Percentiles rank a stretch among this genome's conserved stretches.
These are phyloP conservation scores for Picea abies DNA, from an alignment of 83 land plant species.

Conservation along the genomic window DNA sequence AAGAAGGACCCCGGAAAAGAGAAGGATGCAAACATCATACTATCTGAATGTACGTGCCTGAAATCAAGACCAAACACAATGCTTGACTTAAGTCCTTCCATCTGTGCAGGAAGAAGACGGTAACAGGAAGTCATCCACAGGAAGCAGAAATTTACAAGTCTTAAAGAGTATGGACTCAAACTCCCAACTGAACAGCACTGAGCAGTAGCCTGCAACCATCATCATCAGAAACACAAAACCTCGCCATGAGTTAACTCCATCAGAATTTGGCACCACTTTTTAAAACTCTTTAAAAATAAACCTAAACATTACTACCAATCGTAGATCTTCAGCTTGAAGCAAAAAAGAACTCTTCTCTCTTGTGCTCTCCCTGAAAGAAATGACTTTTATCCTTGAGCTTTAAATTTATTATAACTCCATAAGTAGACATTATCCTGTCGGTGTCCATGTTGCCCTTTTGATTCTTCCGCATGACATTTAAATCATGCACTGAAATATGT, in stretches of 20 bases:
- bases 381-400: not conserved
- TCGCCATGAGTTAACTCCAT: not conserved
- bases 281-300: not conserved
- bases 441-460: not conserved
- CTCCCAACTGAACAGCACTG: not conserved
- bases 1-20: not conserved
- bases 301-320: not conserved
- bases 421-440: not conserved
- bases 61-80: not conserved
- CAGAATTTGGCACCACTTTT: not conserved
- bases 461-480: not conserved
- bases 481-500: not conserved
- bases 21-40: not conserved
- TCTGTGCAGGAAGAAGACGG: not conserved
- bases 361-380: not conserved
- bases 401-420: not conserved
- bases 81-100: slow-evolving; percentile 8
- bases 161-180: not conserved
- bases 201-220: not conserved
- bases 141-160: not conserved
- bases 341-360: not conserved
- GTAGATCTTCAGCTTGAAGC: not conserved
- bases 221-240: slow-evolving; percentile 1
- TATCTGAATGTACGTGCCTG: not conserved
- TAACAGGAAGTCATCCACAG: not conserved